A percentile compares a stretch with the other conserved stretches of the same genome.
Conservation (phyloP, 129 eudicot genomes). For the Flaveria bidentis region DNA sequence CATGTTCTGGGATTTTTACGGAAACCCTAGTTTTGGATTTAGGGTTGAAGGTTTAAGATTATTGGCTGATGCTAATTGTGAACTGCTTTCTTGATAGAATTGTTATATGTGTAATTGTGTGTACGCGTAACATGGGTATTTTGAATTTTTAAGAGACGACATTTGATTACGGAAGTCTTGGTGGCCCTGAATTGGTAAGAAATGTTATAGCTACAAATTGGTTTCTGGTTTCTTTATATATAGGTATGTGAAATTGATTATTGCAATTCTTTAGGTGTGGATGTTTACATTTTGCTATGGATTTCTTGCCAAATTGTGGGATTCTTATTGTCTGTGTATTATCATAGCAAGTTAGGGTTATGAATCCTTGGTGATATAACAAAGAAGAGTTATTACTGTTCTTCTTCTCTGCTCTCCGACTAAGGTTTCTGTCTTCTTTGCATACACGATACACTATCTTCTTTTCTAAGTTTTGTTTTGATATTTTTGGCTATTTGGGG, state of each 20-base stretch:
- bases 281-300: background rate
- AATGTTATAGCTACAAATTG: background rate
- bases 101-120: slow-evolving; percentile 3
- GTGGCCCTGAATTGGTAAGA: background rate
- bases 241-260: background rate
- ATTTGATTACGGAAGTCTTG: background rate
- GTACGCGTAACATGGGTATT: background rate
- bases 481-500: background rate
- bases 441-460: background rate
- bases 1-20: slow-evolving; percentile 7
- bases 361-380: no score
- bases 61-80: background rate
- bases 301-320: background rate
- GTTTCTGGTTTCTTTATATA: background rate
- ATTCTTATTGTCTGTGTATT: background rate
- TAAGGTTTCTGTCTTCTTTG: background rate
- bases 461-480: background rate
- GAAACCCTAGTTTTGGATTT: slow-evolving; percentile 30
- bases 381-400: no score
- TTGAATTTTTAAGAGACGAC: background rate
- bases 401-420: no score
- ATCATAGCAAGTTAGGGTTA: background rate
- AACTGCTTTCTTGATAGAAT: background rate
- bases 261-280: background rate
- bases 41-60: slow-evolving; percentile 2